These are phyloP conservation scores for Setomelanomma holmii DNA, from an alignment of 2,329 filamentous ascomycete species.

Conservation along the genomic window DNA sequence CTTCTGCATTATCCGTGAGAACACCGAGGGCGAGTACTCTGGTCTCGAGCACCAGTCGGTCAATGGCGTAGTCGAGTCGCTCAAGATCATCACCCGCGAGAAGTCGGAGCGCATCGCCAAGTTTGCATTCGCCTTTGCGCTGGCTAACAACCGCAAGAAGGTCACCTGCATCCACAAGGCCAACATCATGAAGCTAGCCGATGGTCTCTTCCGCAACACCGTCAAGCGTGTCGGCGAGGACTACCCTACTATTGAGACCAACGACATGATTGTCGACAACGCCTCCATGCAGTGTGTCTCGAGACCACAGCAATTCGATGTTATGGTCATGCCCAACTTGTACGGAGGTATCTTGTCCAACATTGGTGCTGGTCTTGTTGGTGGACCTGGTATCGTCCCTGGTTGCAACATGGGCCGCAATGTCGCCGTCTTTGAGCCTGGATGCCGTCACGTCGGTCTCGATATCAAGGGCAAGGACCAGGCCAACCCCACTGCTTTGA, in stretches of 20 bases:
- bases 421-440: constrained; percentile 97
- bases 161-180: constrained; percentile 99
- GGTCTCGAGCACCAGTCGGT: constrained; percentile 99
- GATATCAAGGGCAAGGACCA: constrained; percentile 99
- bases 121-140: constrained; percentile 96
- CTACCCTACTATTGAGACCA: constrained; percentile 92
- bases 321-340: constrained; percentile 99
- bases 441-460: constrained; percentile 98
- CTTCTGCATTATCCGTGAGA: constrained; percentile 99
- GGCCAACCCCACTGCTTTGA: constrained; percentile 95
- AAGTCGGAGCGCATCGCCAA: constrained; percentile 99
- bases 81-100: constrained; percentile 99
- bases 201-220: constrained; percentile 97
- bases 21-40: constrained; percentile 99
- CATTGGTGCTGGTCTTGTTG: constrained; percentile 95
- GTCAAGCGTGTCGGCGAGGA: constrained; percentile 93
- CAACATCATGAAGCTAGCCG: constrained; percentile 99
- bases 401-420: constrained; percentile 99
- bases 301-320: constrained; percentile 96
- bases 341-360: constrained; percentile 99
- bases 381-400: constrained; percentile 94
- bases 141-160: constrained; percentile 99
- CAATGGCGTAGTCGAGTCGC: constrained; percentile 92
- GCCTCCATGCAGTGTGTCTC: constrained; percentile 99
- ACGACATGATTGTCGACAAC: constrained; percentile 99